phyloP scores from a whole-genome alignment of 345 rosid species.

The Citrus mangshanensis region DNA sequence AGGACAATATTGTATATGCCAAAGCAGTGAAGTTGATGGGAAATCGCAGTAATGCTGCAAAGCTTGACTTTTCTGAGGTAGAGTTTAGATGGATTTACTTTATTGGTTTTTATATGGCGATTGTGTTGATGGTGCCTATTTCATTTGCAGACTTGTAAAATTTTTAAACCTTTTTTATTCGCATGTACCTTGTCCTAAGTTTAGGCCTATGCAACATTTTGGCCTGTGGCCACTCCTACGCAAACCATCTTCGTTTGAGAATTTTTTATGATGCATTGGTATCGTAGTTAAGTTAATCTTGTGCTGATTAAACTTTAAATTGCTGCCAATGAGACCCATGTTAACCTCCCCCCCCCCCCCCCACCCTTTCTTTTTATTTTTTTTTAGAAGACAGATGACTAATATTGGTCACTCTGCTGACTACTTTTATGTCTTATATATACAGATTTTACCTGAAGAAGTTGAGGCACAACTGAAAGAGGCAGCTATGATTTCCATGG shows the following conservation, averaged over 20 bases:
- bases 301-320: not conserved
- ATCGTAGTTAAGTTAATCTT: not conserved
- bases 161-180: not conserved
- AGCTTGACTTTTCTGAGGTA: slow-evolving; percentile 89
- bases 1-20: slow-evolving; percentile 79
- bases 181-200: not conserved
- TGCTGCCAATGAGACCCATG: not conserved
- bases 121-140: not conserved
- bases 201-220: not conserved
- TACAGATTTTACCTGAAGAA: slow-evolving; percentile 66
- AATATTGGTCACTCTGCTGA: not conserved
- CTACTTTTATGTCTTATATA: not conserved
- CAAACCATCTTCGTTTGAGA: not conserved
- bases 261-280: not conserved
- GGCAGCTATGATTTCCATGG: slow-evolving; percentile 89
- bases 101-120: not conserved
- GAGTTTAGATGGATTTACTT: not conserved
- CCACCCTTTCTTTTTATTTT: not conserved
- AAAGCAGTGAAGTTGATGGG: slow-evolving; percentile 89
- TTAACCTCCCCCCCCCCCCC: no score
- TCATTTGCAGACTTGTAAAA: not conserved
- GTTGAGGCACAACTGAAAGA: slow-evolving; percentile 78
- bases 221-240: not conserved
- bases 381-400: not conserved
- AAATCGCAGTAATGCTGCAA: slow-evolving; percentile 67